Conservation (phyloP, 139 green algal genomes). For the Coelastrella sp. region DNA sequence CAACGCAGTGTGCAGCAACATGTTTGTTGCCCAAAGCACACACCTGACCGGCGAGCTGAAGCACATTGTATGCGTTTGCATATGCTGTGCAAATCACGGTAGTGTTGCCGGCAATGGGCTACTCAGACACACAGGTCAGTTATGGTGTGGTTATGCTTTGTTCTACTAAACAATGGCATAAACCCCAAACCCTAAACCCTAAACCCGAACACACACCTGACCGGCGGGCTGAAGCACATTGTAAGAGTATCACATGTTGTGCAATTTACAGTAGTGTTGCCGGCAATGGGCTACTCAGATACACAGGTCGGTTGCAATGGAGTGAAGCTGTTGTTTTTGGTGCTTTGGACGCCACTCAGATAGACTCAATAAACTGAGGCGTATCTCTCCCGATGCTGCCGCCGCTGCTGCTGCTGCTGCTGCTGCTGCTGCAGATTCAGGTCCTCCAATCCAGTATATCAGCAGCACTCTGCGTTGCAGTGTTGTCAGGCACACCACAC, state of each 20-base stretch:
- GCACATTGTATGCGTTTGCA: too few species aligned
- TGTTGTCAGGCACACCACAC: conserved; percentile 34
- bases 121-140: conserved; percentile 54
- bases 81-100: conserved; percentile 34
- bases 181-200: too few species aligned
- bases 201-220: too few species aligned
- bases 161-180: too few species aligned
- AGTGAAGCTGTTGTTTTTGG: too few species aligned
- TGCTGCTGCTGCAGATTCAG: not conserved
- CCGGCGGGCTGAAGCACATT: too few species aligned
- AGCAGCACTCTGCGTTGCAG: not conserved
- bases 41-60: too few species aligned
- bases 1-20: too few species aligned
- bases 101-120: conserved; percentile 66
- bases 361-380: not conserved
- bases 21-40: too few species aligned
- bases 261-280: conserved; percentile 51
- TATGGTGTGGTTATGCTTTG: too few species aligned
- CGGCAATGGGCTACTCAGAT: conserved; percentile 63
- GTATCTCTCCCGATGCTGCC: not conserved
- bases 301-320: conserved; percentile 42
- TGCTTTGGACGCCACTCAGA: not conserved
- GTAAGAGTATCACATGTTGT: too few species aligned
- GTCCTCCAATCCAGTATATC: conserved; percentile 22
- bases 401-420: conserved; percentile 1